Percentiles rank a stretch among this genome's conserved stretches.
Evolutionary conservation across 2,329 filamentous ascomycete genomes (phyloP).

Genomic region (Polytolypa hystricis): DNA sequence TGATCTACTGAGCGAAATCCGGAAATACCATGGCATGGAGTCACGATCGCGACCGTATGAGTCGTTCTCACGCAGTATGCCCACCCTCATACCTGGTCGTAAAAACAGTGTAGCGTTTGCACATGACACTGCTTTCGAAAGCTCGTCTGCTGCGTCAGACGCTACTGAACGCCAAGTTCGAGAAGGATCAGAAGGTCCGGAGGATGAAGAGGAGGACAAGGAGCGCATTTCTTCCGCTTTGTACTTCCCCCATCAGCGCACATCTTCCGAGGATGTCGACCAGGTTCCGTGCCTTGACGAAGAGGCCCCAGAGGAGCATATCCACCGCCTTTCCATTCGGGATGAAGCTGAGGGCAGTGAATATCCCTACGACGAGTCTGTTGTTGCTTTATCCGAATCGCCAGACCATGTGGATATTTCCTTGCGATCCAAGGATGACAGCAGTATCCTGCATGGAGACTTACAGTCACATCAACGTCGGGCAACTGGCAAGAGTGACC

Average conservation of each 20-base stretch:
- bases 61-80: slow-evolving; percentile 34
- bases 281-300: slow-evolving; percentile 9
- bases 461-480: slow-evolving; percentile 31
- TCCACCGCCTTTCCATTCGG: neutral
- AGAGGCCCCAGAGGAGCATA: neutral
- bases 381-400: neutral
- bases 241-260: slow-evolving; percentile 52
- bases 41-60: slow-evolving; percentile 39
- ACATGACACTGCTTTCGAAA: slow-evolving; percentile 3
- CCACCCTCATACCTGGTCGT: slow-evolving; percentile 26
- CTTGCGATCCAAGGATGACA: slow-evolving; percentile 49
- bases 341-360: neutral
- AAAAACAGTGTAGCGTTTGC: slow-evolving; percentile 3
- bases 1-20: slow-evolving; percentile 45
- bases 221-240: slow-evolving; percentile 55
- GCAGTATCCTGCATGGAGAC: slow-evolving; percentile 51
- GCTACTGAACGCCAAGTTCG: slow-evolving; percentile 1
- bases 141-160: slow-evolving; percentile 4
- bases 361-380: slow-evolving; percentile 12
- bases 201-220: slow-evolving; percentile 41
- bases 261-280: slow-evolving; percentile 29
- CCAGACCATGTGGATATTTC: slow-evolving; percentile 50
- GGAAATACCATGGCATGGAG: slow-evolving; percentile 37
- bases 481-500: slow-evolving; percentile 21
- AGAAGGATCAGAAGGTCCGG: slow-evolving; percentile 8